Evolutionary conservation across 2,329 filamentous ascomycete species (phyloP), one percentile per base, ranked within the genome.

Genomic region (Fusarium brachygibbosum): DNA sequence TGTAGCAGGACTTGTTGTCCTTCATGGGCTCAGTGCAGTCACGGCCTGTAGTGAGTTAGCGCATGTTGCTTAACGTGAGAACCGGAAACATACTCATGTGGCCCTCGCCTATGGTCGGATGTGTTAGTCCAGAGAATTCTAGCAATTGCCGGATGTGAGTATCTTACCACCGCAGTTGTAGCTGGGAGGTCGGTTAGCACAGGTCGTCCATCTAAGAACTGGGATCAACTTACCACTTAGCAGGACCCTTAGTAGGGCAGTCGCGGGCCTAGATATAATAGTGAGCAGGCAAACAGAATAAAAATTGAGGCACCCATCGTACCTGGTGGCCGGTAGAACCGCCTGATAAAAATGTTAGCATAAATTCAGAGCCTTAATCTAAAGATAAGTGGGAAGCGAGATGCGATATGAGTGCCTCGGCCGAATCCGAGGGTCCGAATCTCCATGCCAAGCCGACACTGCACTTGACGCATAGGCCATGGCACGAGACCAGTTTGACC

Each of bases 21-120:
- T 97, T 97, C 77, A 92, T 89, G 65, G 93, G 91, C 80, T 93
- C 90, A 69, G 91, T 90, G 87, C 95, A 98, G 79, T 98, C 95
- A 81, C 94, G 93, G 87, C 92, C 90, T 92, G 34, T n/a, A 68
- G 29, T 37, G 51, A 10, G 42, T 75, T 57, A 76, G 69, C 19
- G 17, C 38, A 34, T 16, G 13, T 31, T 13, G 16, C 25, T 14
- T n/a, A 16, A 19, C 10, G 28, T 25, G 2, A 38, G 14, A 6
- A 17, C 28, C n/a, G 42, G n/a, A 59, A 53, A 84, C 89, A 83
- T 85, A 92, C 90, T 93, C 82, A 95, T 90, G 81, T 95, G 93
- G 74, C 93, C 92, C 84, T 88, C 86, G 76, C 81, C 83, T 83
- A 70, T 69, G 69, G 66, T 54, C 41, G 64, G 58, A 66, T 61